These are phyloP conservation scores for Aspergillus transmontanensis DNA, from an alignment of 2,329 filamentous ascomycete species.

Conservation along the genomic window DNA sequence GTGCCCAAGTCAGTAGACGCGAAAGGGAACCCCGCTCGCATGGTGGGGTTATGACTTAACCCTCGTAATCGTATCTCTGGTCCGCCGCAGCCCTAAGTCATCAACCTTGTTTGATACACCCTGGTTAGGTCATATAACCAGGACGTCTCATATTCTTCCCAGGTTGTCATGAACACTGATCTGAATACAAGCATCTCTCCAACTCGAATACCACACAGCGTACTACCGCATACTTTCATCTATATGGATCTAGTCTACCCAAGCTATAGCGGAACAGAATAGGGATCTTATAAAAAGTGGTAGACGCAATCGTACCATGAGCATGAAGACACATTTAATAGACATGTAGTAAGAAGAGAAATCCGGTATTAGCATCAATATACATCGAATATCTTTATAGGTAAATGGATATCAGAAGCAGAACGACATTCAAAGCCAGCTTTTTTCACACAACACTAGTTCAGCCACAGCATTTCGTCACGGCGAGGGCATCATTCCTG, in stretches of 20 bases:
- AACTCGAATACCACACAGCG: too few species aligned
- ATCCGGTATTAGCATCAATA: not conserved
- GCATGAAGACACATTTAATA: too few species aligned
- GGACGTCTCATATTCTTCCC: not conserved
- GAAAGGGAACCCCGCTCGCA: conserved; percentile 8
- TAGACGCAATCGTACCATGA: too few species aligned
- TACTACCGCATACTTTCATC: too few species aligned
- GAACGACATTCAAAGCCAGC: not conserved
- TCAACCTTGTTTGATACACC: too few species aligned
- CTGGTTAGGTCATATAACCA: not conserved
- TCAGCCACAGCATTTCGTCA: conserved; percentile 30
- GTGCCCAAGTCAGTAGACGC: not conserved
- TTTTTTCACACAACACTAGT: not conserved
- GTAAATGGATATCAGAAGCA: not conserved
- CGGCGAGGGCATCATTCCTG: conserved; percentile 26
- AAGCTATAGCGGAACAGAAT: not conserved
- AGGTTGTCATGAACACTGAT: not conserved
- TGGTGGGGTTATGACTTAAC: conserved; percentile 6
- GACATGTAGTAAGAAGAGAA: not conserved
- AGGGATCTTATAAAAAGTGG: too few species aligned
- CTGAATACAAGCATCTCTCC: not conserved
- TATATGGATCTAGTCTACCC: too few species aligned
- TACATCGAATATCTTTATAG: not conserved
- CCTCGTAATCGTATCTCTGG: not conserved
- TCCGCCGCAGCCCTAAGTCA: not conserved